Base-by-base conservation (phyloP, 2,329 filamentous ascomycete species). In the Coniochaeta sp. region DNA sequence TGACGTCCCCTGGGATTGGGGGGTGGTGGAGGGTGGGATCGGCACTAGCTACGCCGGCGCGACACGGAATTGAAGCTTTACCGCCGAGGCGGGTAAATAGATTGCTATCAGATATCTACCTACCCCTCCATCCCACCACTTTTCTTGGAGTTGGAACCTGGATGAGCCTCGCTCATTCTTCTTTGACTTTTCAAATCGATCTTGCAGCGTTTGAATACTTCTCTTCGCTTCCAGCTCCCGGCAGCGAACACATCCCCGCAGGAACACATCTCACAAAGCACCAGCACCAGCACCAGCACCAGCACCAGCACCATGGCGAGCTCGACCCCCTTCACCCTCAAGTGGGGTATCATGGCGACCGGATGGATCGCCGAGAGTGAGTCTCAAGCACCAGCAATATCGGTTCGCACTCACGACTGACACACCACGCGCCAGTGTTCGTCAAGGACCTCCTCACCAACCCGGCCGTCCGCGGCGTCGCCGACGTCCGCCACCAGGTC, bases 381-480 rank as follows among this genome's bases (percentile, higher is more conserved):
- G 80, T 70, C n/a, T n/a, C 47, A 22, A 10, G 9, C 47, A 10
- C 26, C 47, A 14, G 8, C 8, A 34, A 36, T 9, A 12, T 30
- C 9, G 28, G 17, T 22, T 9, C 12, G 30, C 40, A 17, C 34
- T 10, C 55, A 26, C 19, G 24, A 30, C 28, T 19, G 36, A 24
- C 26, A 60, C 17, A 24, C 3, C 32, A n/a, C n/a, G 50, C 26
- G 17, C 12, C 64, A 85, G 82, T 75, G 63, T 91, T 95, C 76
- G 83, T 87, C 68, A 87, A 88, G 74, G 92, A 96, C 70, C 83
- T 96, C 57, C 85, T 93, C 65, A 82, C 84, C 62, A 86, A 93
- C 73, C 89, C 92, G 17, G 77, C 81, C 44, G 79, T 80, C 55
- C 89, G 92, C 65, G 83, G 82, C 57, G 89, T 89, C 58, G 76